Conservation (phyloP, 164 flowering plant genomes). For the Vitis rotundifolia region DNA sequence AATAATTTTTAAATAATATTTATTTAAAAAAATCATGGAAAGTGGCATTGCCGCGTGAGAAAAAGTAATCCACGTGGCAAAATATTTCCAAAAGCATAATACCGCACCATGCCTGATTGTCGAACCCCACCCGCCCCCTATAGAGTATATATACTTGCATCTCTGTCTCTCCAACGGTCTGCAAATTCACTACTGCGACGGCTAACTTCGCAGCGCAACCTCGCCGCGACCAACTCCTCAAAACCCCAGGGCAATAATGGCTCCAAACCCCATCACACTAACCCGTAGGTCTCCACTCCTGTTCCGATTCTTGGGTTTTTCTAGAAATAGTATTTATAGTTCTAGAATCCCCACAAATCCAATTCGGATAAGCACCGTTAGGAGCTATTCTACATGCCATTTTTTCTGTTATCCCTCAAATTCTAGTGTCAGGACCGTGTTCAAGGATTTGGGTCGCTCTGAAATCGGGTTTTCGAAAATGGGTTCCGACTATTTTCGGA, state of each 20-base stretch:
- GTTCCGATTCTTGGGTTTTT: conserved; percentile 14
- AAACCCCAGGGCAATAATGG: conserved; percentile 21
- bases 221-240: too few relatives aligned
- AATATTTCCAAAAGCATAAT: too few relatives aligned
- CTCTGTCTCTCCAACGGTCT: too few relatives aligned
- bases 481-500: conserved; percentile 26
- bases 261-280: conserved; percentile 18
- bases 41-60: too few relatives aligned
- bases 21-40: too few relatives aligned
- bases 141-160: too few relatives aligned
- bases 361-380: conserved; percentile 5
- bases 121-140: too few relatives aligned
- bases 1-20: too few relatives aligned
- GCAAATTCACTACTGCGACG: too few relatives aligned
- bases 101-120: too few relatives aligned
- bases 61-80: too few relatives aligned
- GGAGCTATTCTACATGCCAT: conserved; percentile 15
- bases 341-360: conserved; percentile 13
- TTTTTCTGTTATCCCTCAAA: conserved; percentile 6
- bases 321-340: conserved; percentile 24
- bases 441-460: conserved; percentile 17
- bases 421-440: conserved; percentile 14
- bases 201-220: too few relatives aligned
- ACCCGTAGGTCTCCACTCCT: conserved; percentile 23
- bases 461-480: conserved; percentile 13